Evolutionary conservation across 805 yeast genomes (phyloP), one percentile per base, ranked within the genome.

Genomic region (Candida suzukii): DNA sequence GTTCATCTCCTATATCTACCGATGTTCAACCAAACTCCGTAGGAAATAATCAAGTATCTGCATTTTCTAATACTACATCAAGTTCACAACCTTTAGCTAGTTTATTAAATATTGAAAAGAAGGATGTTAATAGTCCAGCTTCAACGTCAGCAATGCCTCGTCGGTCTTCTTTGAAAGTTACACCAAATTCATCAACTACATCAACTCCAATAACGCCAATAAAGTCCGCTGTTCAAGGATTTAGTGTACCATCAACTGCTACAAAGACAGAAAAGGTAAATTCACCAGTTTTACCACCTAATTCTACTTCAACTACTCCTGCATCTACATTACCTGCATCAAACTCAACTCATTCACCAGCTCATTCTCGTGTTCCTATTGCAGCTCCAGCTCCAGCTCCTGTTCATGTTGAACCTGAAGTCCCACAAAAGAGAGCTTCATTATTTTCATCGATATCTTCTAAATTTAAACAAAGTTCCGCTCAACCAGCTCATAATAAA

Each of bases 371-470:
- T 28, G 49, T 28, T 49, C 44, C n/a, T 26, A 26, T 5, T 13
- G n/a, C 11, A 4, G 14, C 8, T 26, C 9, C 29, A 4, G 39
- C 33, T 27, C 39, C n/a, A 25, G 24, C 7, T 13, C 38, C 25
- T 28, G 49, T 28, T 49, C 44, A 24, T 46, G 54, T 42, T 26
- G n/a, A 8, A 26, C 5, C 14, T 3, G 35, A 31, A 42, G 45
- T 45, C 29, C 41, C 39, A 3, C 43, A 46, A 13, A 53, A 49
- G 25, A 62, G 53, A 40, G 48, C 49, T 22, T 54, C 64, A 3
- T 22, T 63, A 7, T 54, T 63, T 36, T 58, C 66, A 1, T 53
- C 67, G 0, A 24, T 63, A 10, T 63, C 68, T 3, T 61, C 67
- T 9, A 63, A 61, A 33, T 49, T 63, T 35, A 60, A 57, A 39